Percentiles rank a stretch among this genome's conserved stretches.
Evolutionary conservation across 2,329 filamentous ascomycete genomes (phyloP).

Genomic region (Gaeumannomyces sp.): DNA sequence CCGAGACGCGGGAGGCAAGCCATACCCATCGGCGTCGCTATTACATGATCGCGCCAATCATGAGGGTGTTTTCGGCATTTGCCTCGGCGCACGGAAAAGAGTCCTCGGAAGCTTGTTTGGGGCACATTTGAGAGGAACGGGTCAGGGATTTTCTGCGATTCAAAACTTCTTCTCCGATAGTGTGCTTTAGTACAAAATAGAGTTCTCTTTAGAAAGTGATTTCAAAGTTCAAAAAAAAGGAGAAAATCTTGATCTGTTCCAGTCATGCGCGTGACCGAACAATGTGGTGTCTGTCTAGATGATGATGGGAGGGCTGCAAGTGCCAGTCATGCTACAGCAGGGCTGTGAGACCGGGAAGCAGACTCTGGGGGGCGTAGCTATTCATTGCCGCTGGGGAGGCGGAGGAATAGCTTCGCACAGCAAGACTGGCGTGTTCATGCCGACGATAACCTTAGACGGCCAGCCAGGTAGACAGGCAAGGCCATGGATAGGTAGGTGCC

Average conservation of each 20-base stretch:
- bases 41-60: slow-evolving; percentile 18
- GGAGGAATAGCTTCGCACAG: no score
- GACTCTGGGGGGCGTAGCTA: no score
- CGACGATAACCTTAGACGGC: no score
- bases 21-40: slow-evolving; percentile 10
- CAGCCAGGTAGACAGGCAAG: background rate
- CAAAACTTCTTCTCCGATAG: slow-evolving; percentile 23
- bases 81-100: slow-evolving; percentile 15
- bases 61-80: slow-evolving; percentile 16
- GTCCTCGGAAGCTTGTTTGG: slow-evolving; percentile 23
- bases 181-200: slow-evolving; percentile 29
- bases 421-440: no score
- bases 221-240: background rate
- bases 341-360: no score
- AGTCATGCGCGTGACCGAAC: background rate
- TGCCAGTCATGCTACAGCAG: no score
- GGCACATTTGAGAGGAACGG: slow-evolving; percentile 25
- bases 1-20: slow-evolving; percentile 17
- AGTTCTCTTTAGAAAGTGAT: slow-evolving; percentile 27
- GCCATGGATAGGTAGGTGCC: background rate
- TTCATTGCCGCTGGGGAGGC: no score
- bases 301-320: no score
- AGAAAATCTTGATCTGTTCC: background rate
- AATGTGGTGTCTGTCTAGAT: no score
- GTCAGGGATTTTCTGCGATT: slow-evolving; percentile 25